phyloP scores from a whole-genome alignment of 805 yeast species.

The Starmerella roubikii region DNA sequence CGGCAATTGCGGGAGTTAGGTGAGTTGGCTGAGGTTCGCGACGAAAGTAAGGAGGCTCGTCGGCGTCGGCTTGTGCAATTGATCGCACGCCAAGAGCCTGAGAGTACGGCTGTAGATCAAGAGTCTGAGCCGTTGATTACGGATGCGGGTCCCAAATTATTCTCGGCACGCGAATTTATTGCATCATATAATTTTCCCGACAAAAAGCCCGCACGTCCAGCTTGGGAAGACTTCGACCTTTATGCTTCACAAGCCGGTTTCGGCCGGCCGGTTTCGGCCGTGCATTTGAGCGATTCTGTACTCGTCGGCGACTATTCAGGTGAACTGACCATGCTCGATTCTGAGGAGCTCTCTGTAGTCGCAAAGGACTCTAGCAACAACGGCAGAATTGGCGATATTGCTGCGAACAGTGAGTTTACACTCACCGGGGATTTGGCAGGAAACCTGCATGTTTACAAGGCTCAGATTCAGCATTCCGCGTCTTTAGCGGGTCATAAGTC shows the following conservation, averaged over 20 bases:
- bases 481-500: neutral
- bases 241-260: slow-evolving; percentile 3
- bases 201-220: neutral
- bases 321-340: neutral
- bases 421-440: slow-evolving; percentile 1
- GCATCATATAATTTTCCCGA: too few species aligned
- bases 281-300: neutral
- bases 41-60: slow-evolving; percentile 49
- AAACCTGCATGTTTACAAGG: neutral
- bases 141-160: neutral
- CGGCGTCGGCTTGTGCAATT: slow-evolving; percentile 43
- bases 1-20: slow-evolving; percentile 34
- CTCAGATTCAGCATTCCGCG: neutral
- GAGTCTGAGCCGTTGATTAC: neutral
- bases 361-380: neutral
- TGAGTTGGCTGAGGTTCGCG: slow-evolving; percentile 43
- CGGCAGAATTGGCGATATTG: neutral
- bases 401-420: neutral
- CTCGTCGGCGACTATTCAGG: neutral
- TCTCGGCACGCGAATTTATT: neutral
- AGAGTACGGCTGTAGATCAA: slow-evolving; percentile 8
- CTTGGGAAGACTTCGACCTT: neutral
- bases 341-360: neutral
- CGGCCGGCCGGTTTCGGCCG: neutral
- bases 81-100: slow-evolving; percentile 21